Base-by-base conservation (phyloP, 306 rosid genomes). In the Pueraria montana region DNA sequence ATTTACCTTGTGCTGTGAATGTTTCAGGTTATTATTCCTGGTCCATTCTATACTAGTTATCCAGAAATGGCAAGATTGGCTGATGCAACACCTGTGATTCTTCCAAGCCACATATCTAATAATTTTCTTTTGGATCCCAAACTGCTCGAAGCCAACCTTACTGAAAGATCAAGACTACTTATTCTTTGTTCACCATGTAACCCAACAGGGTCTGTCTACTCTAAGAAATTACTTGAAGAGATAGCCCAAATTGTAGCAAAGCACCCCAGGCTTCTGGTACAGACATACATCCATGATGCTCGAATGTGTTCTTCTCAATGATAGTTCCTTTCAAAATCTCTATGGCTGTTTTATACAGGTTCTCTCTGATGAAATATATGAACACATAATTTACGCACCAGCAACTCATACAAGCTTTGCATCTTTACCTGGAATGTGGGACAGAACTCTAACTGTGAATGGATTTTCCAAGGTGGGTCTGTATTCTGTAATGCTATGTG, bases 181-280 rank as follows among this genome's bases (percentile, higher is more conserved):
- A 90, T 94, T 85, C 91, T 94, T 67, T 91, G 98, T 81, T 90
- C 97, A 21, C 98, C 98, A 24, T 92, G 94, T 79, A 92, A 94
- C 85, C 98, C 98, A 50, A 92, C 98, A 5, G 96, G 98, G 27
- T 91, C 94, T 11, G 97, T 92, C 45, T 92, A 91, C 89, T 94
- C 96, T 24, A 93, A 91, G 90, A 84, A 81, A 72, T 76, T 89
- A 87, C 96, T 94, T 42, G 91, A 91, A 88, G 90, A 89, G 85
- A 94, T 94, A 84, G 95, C 98, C 72, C 81, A 87, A 84, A 87
- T 94, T 38, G 97, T 91, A 53, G 94, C 96, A 61, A 94, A 88
- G 87, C 96, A 94, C 88, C 98, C 97, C 46, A 88, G 98, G 90
- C 98, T 94, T 86, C 88, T 95, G 94, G 97, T 93, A 86, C 74